Evolutionary conservation across 129 eudicot species (phyloP).

Genomic region (Pulicaria dysenterica): DNA sequence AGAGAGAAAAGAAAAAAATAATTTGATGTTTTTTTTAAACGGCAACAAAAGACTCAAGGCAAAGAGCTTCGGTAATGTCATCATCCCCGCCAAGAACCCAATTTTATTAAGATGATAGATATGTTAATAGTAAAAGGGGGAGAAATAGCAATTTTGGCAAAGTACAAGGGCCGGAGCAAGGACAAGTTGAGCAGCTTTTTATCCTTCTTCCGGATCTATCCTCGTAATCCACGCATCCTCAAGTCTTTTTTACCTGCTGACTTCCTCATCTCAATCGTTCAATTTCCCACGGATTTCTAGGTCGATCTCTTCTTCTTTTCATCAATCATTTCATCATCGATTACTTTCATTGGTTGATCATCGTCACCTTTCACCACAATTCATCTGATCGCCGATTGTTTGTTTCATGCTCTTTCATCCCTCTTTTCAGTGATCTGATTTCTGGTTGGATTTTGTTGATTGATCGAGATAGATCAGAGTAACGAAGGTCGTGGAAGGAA

Average conservation of each 20-base stretch:
- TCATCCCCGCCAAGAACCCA: too few relatives aligned
- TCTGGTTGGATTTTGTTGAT: not conserved
- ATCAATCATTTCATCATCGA: conserved; percentile 29
- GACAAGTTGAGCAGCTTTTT: conserved; percentile 29
- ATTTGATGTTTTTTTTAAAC: too few relatives aligned
- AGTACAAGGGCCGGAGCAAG: not conserved
- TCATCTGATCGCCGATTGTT: conserved; percentile 15
- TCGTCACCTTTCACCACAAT: not conserved
- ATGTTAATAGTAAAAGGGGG: conserved; percentile 6
- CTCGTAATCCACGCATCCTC: conserved; percentile 37
- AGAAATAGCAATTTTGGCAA: not conserved
- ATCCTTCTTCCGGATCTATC: conserved; percentile 36
- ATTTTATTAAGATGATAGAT: too few relatives aligned
- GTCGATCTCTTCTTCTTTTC: conserved; percentile 25
- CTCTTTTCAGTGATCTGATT: not conserved
- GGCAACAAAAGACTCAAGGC: too few relatives aligned
- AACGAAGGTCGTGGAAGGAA: conserved; percentile 15
- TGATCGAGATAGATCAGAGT: conserved; percentile 29
- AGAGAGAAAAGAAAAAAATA: too few relatives aligned
- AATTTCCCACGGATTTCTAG: conserved; percentile 23
- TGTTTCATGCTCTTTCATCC: not conserved
- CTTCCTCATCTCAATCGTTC: conserved; percentile 27
- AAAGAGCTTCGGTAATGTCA: too few relatives aligned
- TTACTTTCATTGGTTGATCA: conserved; percentile 10
- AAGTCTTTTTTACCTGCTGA: conserved; percentile 22